These are phyloP conservation scores for Pythium biforme DNA, from an alignment of 352 stramenopile species.

Conservation along the genomic window DNA sequence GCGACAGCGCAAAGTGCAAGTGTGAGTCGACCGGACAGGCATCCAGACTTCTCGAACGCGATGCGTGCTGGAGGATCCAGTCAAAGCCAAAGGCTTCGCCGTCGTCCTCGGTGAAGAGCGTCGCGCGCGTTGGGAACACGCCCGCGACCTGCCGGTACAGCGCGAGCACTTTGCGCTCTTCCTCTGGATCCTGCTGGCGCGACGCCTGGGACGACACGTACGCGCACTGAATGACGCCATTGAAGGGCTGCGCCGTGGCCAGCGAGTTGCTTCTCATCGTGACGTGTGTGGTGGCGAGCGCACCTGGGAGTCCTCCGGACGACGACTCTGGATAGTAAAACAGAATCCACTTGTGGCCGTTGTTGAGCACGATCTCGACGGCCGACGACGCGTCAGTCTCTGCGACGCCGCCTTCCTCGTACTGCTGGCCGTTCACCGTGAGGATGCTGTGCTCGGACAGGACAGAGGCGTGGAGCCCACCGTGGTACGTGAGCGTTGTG, in stretches of 20 bases:
- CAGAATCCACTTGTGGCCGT: slow-evolving; percentile 70
- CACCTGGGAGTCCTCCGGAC: background rate
- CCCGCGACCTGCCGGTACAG: slow-evolving; percentile 61
- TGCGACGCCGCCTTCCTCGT: slow-evolving; percentile 36
- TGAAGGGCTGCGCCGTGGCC: slow-evolving; percentile 49
- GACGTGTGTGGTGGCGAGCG: slow-evolving; percentile 7
- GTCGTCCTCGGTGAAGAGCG: slow-evolving; percentile 18
- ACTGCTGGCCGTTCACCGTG: slow-evolving; percentile 49
- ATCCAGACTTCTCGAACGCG: background rate
- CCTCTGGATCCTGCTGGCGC: slow-evolving; percentile 18
- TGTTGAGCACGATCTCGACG: slow-evolving; percentile 73
- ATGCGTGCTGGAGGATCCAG: slow-evolving; percentile 39
- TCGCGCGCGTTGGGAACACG: slow-evolving; percentile 41
- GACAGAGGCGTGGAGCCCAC: slow-evolving; percentile 54
- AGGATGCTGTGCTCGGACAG: slow-evolving; percentile 62
- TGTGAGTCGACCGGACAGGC: slow-evolving; percentile 5
- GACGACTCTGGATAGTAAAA: slow-evolving; percentile 53
- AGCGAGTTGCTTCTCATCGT: slow-evolving; percentile 52
- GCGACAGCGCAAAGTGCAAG: slow-evolving; percentile 68
- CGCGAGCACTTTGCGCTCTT: slow-evolving; percentile 38
- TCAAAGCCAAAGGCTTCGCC: slow-evolving; percentile 60
- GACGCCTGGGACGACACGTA: slow-evolving; percentile 51
- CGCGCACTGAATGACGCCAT: slow-evolving; percentile 61
- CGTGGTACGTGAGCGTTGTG: slow-evolving; percentile 68
- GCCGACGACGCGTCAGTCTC: slow-evolving; percentile 28